Percentiles rank a stretch among this genome's conserved stretches.
Conservation (phyloP, 2,329 filamentous ascomycete species). For the Fusarium sp. region DNA sequence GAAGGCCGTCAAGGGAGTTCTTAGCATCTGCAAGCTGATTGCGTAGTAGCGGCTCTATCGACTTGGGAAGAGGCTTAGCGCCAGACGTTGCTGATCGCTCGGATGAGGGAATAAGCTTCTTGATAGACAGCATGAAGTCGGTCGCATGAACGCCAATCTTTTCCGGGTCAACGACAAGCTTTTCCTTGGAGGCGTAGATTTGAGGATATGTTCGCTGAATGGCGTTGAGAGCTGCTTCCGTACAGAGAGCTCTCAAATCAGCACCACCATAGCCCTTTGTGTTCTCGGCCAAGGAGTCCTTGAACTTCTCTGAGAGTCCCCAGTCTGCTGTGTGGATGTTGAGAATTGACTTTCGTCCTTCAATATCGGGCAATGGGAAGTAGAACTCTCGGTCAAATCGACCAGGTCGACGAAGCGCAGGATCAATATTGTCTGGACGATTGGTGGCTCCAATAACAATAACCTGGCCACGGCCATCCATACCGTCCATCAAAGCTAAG, state of each 20-base stretch:
- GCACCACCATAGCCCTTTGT: constrained; percentile 98
- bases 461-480: constrained; percentile 98
- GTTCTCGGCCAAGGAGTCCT: constrained; percentile 82
- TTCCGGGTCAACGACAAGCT: constrained; percentile 86
- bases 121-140: constrained; percentile 97
- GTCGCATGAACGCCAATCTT: constrained; percentile 89
- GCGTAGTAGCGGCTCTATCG: constrained; percentile 83
- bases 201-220: constrained; percentile 97
- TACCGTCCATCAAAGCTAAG: constrained; percentile 95
- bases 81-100: constrained; percentile 88
- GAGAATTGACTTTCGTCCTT: constrained; percentile 85
- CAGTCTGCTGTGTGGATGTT: constrained; percentile 96
- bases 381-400: constrained; percentile 98
- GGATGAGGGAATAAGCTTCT: constrained; percentile 95
- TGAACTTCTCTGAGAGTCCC: constrained; percentile 84
- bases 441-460: constrained; percentile 99
- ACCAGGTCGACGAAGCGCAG: constrained; percentile 91
- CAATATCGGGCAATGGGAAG: constrained; percentile 88
- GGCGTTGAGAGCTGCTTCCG: constrained; percentile 93
- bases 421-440: constrained; percentile 94
- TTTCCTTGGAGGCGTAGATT: constrained; percentile 91
- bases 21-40: constrained; percentile 78
- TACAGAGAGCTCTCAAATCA: constrained; percentile 92
- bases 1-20: constrained; percentile 74
- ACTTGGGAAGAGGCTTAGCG: constrained; percentile 81